A percentile compares a stretch with the other conserved stretches of the same genome.
These are phyloP conservation scores for Tulasnella sp. DNA, from an alignment of 768 basidiomycete genomes.

Conservation along the genomic window DNA sequence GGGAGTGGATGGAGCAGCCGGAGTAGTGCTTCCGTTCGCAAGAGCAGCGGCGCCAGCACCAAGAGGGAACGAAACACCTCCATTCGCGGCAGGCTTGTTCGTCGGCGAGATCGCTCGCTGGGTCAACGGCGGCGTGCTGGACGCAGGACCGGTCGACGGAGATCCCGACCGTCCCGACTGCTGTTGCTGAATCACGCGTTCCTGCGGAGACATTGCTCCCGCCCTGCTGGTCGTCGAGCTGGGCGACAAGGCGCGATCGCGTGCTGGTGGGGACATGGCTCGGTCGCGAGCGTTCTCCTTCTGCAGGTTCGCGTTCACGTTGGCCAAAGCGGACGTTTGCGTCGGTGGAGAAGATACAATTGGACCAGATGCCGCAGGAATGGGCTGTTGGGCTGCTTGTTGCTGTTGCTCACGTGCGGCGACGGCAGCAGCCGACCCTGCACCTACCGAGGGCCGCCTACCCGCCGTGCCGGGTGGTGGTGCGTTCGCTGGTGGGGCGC, in stretches of 20 bases:
- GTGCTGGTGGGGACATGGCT: constrained; percentile 42
- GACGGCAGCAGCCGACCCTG: constrained; percentile 27
- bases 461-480: constrained; percentile 36
- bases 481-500: constrained; percentile 11
- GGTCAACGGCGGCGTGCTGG: neutral
- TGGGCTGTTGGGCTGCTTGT: constrained; percentile 34
- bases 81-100: constrained; percentile 16
- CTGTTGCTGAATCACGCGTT: constrained; percentile 10
- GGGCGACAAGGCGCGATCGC: constrained; percentile 10
- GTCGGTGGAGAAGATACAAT: neutral
- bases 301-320: constrained; percentile 34
- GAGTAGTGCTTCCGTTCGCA: constrained; percentile 4
- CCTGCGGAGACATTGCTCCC: constrained; percentile 5
- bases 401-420: constrained; percentile 22
- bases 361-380: constrained; percentile 13
- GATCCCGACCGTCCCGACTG: neutral
- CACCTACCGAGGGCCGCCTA: neutral
- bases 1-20: neutral
- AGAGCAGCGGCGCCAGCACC: constrained; percentile 32
- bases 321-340: neutral
- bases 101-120: constrained; percentile 28
- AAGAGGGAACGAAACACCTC: constrained; percentile 22
- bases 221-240: neutral
- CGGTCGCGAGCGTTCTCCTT: constrained; percentile 48
- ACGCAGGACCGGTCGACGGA: neutral